A percentile compares a stretch with the other conserved stretches of the same genome.
Conservation (phyloP, 176 grass and related monocot genomes). For the Triticum aestivum region DNA sequence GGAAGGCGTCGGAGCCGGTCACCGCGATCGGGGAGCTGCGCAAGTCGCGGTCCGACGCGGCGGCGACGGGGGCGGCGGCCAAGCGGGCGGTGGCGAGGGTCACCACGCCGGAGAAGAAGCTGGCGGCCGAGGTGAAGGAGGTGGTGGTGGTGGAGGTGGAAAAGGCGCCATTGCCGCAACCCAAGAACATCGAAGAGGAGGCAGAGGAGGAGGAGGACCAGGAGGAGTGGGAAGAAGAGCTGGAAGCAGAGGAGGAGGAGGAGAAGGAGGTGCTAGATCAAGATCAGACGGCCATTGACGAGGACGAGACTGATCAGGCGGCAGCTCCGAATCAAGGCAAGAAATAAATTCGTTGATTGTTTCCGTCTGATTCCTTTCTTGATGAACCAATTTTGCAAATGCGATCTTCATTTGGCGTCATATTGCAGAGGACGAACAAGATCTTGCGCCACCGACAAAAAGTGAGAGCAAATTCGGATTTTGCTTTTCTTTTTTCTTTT, state of each 20-base stretch:
- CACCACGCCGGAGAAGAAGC: conserved; percentile 40
- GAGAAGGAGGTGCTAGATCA: conserved; percentile 43
- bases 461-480: conserved; percentile 11
- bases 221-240: conserved; percentile 43
- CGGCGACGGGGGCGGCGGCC: neutral
- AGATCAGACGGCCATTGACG: conserved; percentile 45
- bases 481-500: neutral
- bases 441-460: conserved; percentile 45
- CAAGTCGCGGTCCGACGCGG: conserved; percentile 54
- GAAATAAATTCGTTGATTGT: neutral
- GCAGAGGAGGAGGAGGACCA: conserved; percentile 25
- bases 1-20: conserved; percentile 53
- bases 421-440: conserved; percentile 21
- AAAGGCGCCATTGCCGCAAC: conserved; percentile 22
- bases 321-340: conserved; percentile 39
- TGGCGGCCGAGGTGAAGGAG: conserved; percentile 51
- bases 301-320: neutral
- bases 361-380: conserved; percentile 3
- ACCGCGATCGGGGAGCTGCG: conserved; percentile 52
- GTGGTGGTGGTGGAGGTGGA: conserved; percentile 65
- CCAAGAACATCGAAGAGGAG: conserved; percentile 22
- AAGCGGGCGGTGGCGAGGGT: conserved; percentile 29
- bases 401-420: conserved; percentile 7
- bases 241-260: conserved; percentile 37
- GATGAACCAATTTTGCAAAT: neutral